These are phyloP conservation scores for Exsudoporus floridanus DNA, from an alignment of 1,284 basidiomycete species.

Conservation along the genomic window DNA sequence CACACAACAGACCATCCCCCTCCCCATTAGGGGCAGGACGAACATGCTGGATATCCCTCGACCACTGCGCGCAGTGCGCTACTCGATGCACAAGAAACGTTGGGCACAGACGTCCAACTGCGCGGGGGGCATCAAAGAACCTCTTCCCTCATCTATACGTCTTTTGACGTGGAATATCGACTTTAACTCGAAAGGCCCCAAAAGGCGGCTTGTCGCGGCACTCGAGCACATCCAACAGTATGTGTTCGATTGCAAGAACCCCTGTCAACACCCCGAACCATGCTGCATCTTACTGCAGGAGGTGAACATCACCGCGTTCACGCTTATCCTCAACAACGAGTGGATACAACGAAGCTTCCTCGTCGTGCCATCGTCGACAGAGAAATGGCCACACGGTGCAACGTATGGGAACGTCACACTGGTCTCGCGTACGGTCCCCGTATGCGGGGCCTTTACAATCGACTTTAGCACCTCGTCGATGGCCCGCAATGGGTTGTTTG, in stretches of 20 bases:
- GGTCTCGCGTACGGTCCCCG: slow-evolving; percentile 52
- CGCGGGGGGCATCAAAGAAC: slow-evolving; percentile 32
- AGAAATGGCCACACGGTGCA: slow-evolving; percentile 50
- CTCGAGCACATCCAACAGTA: slow-evolving; percentile 53
- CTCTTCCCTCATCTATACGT: slow-evolving; percentile 43
- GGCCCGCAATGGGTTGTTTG: slow-evolving; percentile 54
- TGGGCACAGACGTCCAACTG: slow-evolving; percentile 39
- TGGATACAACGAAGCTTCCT: slow-evolving; percentile 64
- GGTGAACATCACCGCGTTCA: slow-evolving; percentile 46
- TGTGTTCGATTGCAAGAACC: slow-evolving; percentile 44
- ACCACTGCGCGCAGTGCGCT: slow-evolving; percentile 35
- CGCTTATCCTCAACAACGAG: slow-evolving; percentile 46
- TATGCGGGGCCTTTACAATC: slow-evolving; percentile 45
- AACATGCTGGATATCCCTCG: slow-evolving; percentile 31
- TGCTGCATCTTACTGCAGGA: slow-evolving; percentile 69
- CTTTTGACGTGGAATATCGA: slow-evolving; percentile 71
- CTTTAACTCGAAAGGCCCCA: slow-evolving; percentile 39
- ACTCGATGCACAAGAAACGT: slow-evolving; percentile 31
- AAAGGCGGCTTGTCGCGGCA: slow-evolving; percentile 46
- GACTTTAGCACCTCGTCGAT: slow-evolving; percentile 50
- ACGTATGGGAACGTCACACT: slow-evolving; percentile 65
- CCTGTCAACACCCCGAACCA: slow-evolving; percentile 47
- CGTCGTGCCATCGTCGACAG: slow-evolving; percentile 50
- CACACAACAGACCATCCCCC: slow-evolving; percentile 30
- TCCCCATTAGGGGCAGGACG: slow-evolving; percentile 19